phyloP scores from a whole-genome alignment of 2,329 filamentous ascomycete genomes.

The Fusarium mundagurra region DNA sequence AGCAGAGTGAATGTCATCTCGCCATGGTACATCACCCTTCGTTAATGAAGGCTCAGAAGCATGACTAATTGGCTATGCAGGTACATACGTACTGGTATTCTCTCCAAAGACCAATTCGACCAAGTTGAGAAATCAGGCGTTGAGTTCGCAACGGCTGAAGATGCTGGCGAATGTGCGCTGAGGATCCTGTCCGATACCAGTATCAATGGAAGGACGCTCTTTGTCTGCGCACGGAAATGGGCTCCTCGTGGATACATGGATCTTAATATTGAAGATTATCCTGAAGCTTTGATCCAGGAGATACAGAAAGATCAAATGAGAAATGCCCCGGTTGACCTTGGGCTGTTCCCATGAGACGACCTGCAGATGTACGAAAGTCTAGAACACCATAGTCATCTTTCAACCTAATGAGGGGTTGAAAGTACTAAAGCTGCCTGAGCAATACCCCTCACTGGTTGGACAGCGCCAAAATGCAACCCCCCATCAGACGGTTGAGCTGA shows the following conservation, averaged over 20 bases:
- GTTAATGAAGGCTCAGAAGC: too few species aligned
- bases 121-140: not conserved
- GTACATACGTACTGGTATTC: not conserved
- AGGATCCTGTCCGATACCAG: not conserved
- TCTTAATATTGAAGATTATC: not conserved
- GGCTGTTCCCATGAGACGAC: not conserved
- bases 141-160: not conserved
- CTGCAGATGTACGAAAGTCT: not conserved
- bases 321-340: not conserved
- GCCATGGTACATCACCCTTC: not conserved
- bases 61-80: accelerated
- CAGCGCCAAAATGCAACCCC: not conserved
- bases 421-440: not conserved
- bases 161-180: not conserved
- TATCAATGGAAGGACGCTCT: not conserved
- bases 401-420: not conserved
- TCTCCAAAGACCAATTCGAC: not conserved
- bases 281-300: not conserved
- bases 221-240: slow-evolving; percentile 4
- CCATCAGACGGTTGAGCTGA: not conserved
- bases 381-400: not conserved
- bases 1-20: not conserved
- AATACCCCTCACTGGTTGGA: not conserved
- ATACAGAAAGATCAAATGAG: slow-evolving; percentile 5
- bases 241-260: not conserved